phyloP scores from a whole-genome alignment of 2,329 filamentous ascomycete genomes.

The Aspergillus quadrilineatus region DNA sequence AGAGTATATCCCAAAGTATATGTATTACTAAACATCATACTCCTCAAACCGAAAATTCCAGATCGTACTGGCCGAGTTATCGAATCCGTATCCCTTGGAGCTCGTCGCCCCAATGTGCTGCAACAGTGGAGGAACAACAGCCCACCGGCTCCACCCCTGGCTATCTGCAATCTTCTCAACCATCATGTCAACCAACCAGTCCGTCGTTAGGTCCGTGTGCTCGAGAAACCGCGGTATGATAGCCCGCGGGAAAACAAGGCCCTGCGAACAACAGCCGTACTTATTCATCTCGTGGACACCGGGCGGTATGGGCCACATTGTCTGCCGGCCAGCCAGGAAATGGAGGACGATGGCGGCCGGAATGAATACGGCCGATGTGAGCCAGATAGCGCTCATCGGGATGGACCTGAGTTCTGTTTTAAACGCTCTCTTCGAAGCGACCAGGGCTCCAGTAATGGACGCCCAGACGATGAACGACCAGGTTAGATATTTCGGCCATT shows the following conservation, averaged over 20 bases:
- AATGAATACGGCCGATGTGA: conserved; percentile 28
- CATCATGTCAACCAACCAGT: conserved; percentile 21
- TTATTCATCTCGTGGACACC: conserved; percentile 43
- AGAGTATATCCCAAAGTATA: no score
- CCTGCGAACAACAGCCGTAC: conserved; percentile 47
- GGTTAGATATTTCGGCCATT: conserved; percentile 37
- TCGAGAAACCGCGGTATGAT: conserved; percentile 17
- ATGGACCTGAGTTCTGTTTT: conserved; percentile 16
- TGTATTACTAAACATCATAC: not conserved
- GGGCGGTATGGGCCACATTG: conserved; percentile 34
- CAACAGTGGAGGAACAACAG: conserved; percentile 14
- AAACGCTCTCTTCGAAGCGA: conserved; percentile 6
- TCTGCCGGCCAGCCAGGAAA: conserved; percentile 43
- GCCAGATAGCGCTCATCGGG: conserved; percentile 22
- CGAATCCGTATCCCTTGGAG: conserved; percentile 19
- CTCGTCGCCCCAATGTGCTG: conserved; percentile 19
- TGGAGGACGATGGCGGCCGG: conserved; percentile 34
- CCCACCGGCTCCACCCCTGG: conserved; percentile 14
- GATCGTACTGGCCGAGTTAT: conserved; percentile 13
- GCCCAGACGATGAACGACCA: conserved; percentile 27
- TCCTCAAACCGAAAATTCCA: conserved; percentile 19
- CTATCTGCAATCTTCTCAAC: conserved; percentile 15
- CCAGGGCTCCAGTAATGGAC: conserved; percentile 6
- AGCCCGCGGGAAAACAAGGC: conserved; percentile 39
- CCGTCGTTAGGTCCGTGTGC: conserved; percentile 12